A percentile compares a stretch with the other conserved stretches of the same genome.
Conservation (phyloP, 306 rosid genomes). For the Trifolium fragiferum region DNA sequence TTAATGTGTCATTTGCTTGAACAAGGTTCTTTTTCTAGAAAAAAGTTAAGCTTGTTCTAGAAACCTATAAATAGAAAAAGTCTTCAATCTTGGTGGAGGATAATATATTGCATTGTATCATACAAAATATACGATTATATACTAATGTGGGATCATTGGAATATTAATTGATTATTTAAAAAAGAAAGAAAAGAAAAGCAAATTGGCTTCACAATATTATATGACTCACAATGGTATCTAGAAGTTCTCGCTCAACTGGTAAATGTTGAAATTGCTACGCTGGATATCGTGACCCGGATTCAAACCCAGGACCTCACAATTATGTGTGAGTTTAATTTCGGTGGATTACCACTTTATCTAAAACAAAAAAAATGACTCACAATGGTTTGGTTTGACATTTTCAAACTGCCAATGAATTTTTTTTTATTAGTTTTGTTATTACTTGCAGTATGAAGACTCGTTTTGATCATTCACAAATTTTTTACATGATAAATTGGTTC, state of each 20-base stretch:
- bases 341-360: too few relatives aligned
- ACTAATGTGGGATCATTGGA: slow-evolving; percentile 14
- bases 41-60: slow-evolving; percentile 1
- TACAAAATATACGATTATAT: slow-evolving; percentile 1
- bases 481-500: too few relatives aligned
- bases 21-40: slow-evolving; percentile 39
- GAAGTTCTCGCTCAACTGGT: too few relatives aligned
- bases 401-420: too few relatives aligned
- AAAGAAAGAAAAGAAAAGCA: background rate
- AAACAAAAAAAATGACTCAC: too few relatives aligned
- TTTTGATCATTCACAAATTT: too few relatives aligned
- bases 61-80: slow-evolving; percentile 14
- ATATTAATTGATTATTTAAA: slow-evolving; percentile 15
- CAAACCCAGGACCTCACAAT: too few relatives aligned
- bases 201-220: slow-evolving; percentile 18
- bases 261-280: too few relatives aligned
- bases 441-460: too few relatives aligned
- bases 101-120: slow-evolving; percentile 1
- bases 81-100: slow-evolving; percentile 21
- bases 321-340: too few relatives aligned
- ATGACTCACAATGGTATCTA: slow-evolving; percentile 15
- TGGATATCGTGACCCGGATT: too few relatives aligned
- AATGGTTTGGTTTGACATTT: slow-evolving; percentile 2
- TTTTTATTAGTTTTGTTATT: too few relatives aligned
- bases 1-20: slow-evolving; percentile 16